A percentile compares a stretch with the other conserved stretches of the same genome.
These are phyloP conservation scores for Trichoderma virens DNA, from an alignment of 495 filamentous ascomycete species.

Conservation along the genomic window DNA sequence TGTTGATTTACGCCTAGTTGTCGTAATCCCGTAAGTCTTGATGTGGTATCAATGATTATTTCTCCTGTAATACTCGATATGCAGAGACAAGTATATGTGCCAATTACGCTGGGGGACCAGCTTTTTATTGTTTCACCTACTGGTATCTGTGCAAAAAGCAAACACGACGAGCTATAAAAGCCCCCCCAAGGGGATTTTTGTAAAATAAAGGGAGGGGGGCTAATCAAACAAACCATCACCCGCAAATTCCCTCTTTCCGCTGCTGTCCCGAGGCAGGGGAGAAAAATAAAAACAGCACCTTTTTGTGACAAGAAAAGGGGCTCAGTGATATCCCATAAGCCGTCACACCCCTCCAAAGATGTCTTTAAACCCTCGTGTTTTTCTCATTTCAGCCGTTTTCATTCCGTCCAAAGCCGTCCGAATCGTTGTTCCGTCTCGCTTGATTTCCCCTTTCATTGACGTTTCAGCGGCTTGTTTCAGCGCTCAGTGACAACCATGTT, in stretches of 20 bases:
- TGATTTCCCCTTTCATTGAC: background rate
- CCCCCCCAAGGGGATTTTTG: background rate
- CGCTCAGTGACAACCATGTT: background rate
- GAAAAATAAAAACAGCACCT: no score
- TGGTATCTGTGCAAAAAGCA: background rate
- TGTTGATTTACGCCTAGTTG: background rate
- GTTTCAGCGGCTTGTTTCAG: background rate
- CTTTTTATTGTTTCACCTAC: constrained; percentile 6
- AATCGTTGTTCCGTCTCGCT: background rate
- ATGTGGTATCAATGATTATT: background rate
- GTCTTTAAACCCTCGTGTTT: no score
- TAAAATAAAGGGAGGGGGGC: background rate
- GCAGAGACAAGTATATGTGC: background rate
- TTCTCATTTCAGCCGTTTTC: no score
- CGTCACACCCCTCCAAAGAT: no score
- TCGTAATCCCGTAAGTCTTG: background rate
- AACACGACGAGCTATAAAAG: background rate
- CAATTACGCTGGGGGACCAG: background rate
- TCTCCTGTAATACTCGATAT: background rate
- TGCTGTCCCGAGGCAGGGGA: no score
- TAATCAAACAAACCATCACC: background rate
- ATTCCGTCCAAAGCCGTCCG: background rate
- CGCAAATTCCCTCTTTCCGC: no score
- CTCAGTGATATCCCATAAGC: no score
- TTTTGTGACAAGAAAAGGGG: no score